Evolutionary conservation across 2,329 filamentous ascomycete genomes (phyloP), one percentile per base, ranked within the genome.

Genomic region (Fusarium zealandicum): DNA sequence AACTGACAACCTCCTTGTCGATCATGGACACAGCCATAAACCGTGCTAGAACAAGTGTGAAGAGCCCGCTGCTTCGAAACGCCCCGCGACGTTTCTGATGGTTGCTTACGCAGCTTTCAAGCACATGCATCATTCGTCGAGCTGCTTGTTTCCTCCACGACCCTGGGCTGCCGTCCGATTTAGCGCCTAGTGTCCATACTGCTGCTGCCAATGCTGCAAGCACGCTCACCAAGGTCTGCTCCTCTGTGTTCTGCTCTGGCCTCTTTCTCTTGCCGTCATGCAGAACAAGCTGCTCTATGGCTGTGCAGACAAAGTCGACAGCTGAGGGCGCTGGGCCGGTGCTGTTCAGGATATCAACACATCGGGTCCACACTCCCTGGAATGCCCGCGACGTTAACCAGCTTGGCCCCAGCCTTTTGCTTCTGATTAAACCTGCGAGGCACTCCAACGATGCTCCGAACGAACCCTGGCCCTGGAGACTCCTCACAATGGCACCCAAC

Each of bases 141-240:
- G 61, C 57, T 6, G 54, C 61, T 10, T 49, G 51, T n/a, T 18
- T 37, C 56, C 45, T 59, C 46, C 54, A 47, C 16, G 38, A 27
- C 17, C 46, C 50, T 20, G 22, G 46, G 22, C 12, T 31, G 25
- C 17, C 37, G 8, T 35, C 40, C 16, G 46, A 37, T 6, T 54
- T 40, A 14, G 50, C 16, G 27, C 56, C 57, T 8, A 64, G n/a
- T 9, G 58, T 66, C 25, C 60, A 42, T 10, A 57, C 57, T 25
- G 69, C 69, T 7, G 70, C 67, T 12, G 61, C 54, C 27, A 75
- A 42, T n/a, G 67, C 70, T 13, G 70, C 70, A 8, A 65, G 55
- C 9, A 75, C 54, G 31, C 66, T 69, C n/a, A 63, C 63, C 18
- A 75, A 57, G 9, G 65, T 66, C 43, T 69, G 64, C 28, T 70